Percentiles rank a stretch among this genome's conserved stretches.
phyloP scores from a whole-genome alignment of 257 asterid genomes.

The Eustoma russellianum region DNA sequence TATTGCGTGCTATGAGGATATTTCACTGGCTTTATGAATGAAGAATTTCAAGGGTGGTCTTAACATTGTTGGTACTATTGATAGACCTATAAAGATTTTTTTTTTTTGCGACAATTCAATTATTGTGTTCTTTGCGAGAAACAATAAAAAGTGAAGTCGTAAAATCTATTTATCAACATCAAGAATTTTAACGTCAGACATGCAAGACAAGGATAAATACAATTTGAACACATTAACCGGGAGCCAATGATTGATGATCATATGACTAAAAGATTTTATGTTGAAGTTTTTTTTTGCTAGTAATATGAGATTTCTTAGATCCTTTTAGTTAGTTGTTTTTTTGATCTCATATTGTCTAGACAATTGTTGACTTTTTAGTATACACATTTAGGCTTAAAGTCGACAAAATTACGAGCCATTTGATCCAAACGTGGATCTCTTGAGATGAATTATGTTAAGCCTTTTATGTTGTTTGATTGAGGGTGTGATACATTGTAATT shows the following conservation, averaged over 20 bases:
- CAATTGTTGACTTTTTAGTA: background rate
- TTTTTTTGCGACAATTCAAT: background rate
- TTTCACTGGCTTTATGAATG: background rate
- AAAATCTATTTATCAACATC: background rate
- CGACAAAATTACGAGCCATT: background rate
- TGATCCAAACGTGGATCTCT: background rate
- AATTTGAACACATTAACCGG: background rate
- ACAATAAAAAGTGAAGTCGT: background rate
- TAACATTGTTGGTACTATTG: background rate
- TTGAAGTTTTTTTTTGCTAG: background rate
- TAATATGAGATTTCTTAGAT: background rate
- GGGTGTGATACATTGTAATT: background rate
- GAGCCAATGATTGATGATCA: background rate
- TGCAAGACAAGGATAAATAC: background rate
- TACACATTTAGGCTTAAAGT: background rate
- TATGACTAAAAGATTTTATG: background rate
- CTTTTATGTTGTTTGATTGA: background rate
- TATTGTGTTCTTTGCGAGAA: background rate
- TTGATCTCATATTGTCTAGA: background rate
- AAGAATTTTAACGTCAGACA: background rate
- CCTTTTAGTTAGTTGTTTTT: background rate
- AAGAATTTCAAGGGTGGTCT: background rate
- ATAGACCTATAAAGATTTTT: background rate
- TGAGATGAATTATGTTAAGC: background rate
- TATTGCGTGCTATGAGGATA: background rate